Conservation (phyloP, 2,329 filamentous ascomycete genomes). For the Stemphylium vesicarium region DNA sequence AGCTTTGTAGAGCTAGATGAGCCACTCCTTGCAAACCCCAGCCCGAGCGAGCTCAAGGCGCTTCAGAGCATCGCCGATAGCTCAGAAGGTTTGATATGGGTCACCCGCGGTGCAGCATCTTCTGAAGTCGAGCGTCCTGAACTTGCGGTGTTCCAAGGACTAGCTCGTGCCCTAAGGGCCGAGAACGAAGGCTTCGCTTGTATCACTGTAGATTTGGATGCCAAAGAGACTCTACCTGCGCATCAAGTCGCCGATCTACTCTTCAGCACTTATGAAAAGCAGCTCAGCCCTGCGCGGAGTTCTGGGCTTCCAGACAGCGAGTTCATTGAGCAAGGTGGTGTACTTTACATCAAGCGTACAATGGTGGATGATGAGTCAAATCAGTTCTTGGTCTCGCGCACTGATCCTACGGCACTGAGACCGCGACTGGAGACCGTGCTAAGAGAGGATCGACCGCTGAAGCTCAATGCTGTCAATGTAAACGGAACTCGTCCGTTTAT, state of each 20-base stretch:
- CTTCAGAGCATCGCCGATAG: slow-evolving; percentile 16
- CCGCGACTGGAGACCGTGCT: slow-evolving; percentile 9
- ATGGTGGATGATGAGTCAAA: slow-evolving; percentile 15
- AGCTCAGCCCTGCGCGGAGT: background rate
- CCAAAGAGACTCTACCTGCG: slow-evolving; percentile 4
- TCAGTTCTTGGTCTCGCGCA: slow-evolving; percentile 13
- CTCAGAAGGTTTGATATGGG: slow-evolving; percentile 25
- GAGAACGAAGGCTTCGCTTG: slow-evolving; percentile 21
- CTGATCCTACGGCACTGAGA: background rate
- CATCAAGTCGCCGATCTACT: slow-evolving; percentile 9
- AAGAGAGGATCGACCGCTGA: slow-evolving; percentile 1
- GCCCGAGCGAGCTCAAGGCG: slow-evolving; percentile 2
- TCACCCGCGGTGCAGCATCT: slow-evolving; percentile 23
- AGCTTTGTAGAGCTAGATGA: slow-evolving; percentile 23
- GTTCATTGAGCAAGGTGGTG: slow-evolving; percentile 14
- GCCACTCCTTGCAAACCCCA: slow-evolving; percentile 9
- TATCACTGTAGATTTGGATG: slow-evolving; percentile 25
- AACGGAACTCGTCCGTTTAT: background rate
- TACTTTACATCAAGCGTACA: slow-evolving; percentile 16
- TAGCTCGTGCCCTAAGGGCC: slow-evolving; percentile 17
- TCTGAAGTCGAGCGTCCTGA: slow-evolving; percentile 14
- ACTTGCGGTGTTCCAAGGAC: slow-evolving; percentile 18
- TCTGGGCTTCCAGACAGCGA: slow-evolving; percentile 9
- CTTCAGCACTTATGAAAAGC: slow-evolving; percentile 4
- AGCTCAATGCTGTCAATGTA: background rate